Evolutionary conservation across 2,329 filamentous ascomycete species (phyloP), one percentile per base, ranked within the genome.

Genomic region (Monilinia polystroma): DNA sequence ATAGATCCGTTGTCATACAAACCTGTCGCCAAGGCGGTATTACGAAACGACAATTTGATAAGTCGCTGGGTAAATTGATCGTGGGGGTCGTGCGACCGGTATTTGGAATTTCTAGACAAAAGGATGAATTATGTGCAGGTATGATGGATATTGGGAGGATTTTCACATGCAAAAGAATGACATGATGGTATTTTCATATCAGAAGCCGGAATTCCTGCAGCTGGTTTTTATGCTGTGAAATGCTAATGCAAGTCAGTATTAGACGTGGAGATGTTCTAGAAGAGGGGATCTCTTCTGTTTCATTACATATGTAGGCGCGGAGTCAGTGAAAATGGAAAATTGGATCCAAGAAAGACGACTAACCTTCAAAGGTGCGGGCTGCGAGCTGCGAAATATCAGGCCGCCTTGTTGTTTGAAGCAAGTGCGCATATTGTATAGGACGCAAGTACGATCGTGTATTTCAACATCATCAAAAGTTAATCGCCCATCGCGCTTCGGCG

Each of bases 41-140:
- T 11, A 18, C 18, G 62, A 35, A 32, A 29, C 29, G 52, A 29
- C 35, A 57, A 29, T n/a, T 38, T 38, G 35, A 4, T 38, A 29
- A 59, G 32, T 59, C 45, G 32, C 43, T 59, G 63, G 63, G 26
- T 65, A 52, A 65, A 63, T 63, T 29, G n/a, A 29, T 63, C 47
- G 32, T 63, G 51, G 60, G 60, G 49, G 49, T 63, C 60, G 55
- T 63, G 47, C 58, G 14, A 38, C 58, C 2, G 12, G 20, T 23
- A 51, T 51, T 18, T 58, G 56, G 5, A 47, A 47, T 58, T 5
- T 47, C 2, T 14, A 51, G 29, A 60, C 10, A 29, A 11, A 63
- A 26, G 18, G n/a, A 59, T 10, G 8, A 32, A 43, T 59, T 51
- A 41, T 26, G 45, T 26, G 63, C 54, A 49, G 53, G 11, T 65